Evolutionary conservation across 257 asterid genomes (phyloP).

Genomic region (Solanum appendiculatum): DNA sequence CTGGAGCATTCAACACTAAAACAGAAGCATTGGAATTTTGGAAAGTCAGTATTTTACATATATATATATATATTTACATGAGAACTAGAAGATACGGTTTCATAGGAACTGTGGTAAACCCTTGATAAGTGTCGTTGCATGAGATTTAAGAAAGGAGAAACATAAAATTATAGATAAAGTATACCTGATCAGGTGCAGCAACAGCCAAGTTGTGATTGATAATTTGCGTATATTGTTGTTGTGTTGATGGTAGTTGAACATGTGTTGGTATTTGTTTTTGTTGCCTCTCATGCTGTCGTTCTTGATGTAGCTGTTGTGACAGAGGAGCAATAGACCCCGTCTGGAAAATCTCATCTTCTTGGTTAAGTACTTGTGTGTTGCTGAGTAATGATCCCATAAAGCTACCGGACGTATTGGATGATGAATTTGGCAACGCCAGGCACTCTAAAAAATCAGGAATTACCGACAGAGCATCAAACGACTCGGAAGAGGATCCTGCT

Average conservation of each 20-base stretch:
- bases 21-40: not conserved
- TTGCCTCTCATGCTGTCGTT: slow-evolving; percentile 47
- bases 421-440: slow-evolving; percentile 31
- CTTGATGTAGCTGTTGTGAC: slow-evolving; percentile 53
- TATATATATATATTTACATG: not conserved
- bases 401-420: not conserved
- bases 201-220: slow-evolving; percentile 33
- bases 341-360: not conserved
- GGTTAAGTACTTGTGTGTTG: not conserved
- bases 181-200: slow-evolving; percentile 56
- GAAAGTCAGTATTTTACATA: not conserved
- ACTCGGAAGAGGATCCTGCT: slow-evolving; percentile 17
- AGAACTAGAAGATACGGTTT: not conserved
- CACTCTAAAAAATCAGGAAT: slow-evolving; percentile 54
- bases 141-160: not conserved
- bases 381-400: not conserved
- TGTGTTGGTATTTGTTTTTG: slow-evolving; percentile 15
- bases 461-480: slow-evolving; percentile 22
- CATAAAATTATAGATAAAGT: not conserved
- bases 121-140: not conserved
- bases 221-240: slow-evolving; percentile 23
- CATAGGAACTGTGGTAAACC: not conserved
- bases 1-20: not conserved
- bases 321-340: slow-evolving; percentile 25
- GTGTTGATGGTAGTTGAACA: slow-evolving; percentile 13